Base-by-base conservation (phyloP, 768 basidiomycete genomes). In the Termitomyces sp. region DNA sequence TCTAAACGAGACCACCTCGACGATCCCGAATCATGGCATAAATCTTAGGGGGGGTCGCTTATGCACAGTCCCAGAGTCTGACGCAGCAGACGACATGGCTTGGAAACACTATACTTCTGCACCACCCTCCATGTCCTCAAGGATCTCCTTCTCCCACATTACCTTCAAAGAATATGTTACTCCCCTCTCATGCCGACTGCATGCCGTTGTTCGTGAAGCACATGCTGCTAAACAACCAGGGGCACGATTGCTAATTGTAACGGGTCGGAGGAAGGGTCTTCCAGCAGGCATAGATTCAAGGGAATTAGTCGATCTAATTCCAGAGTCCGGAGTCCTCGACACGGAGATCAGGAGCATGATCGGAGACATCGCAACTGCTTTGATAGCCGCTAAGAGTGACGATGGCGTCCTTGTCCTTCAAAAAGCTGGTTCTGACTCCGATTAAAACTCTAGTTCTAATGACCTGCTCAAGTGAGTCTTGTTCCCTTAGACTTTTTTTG, bases 31-130 rank as follows among this genome's bases (percentile, higher is more conserved):
- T 20, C 33, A 18, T 9, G 11, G 23, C 20, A 3, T 23, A 11
- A 12, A 35, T 82, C 62, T 79, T 79, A 0, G 87, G 90, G 63
- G 90, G 88, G 0, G 73, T 86, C 13, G 11, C 38, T 39, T 91
- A 92, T 58, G 85, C 81, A 0, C 76, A 80, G 42, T 70, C 72
- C 3, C 82, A 78, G 84, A 87, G 56, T 92, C 90, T 1, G 87
- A 90, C 48, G 89, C 86, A 0, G 93, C 92, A 0, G 95, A 98
- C 66, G 83, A 84, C 57, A 73, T 92, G 49, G 67, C 78, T 1
- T 95, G 94, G 91, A 70, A 72, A 1, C 79, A 51, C 36, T 48
- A 54, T 32, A 35, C 31, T 15, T 53, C 57, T 54, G 56, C 32
- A 11, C 6, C 38, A 16, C 13, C 25, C 5, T 38, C 50, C n/a